Base-by-base conservation (phyloP, 1,284 basidiomycete species). In the Xanthoconium separans region DNA sequence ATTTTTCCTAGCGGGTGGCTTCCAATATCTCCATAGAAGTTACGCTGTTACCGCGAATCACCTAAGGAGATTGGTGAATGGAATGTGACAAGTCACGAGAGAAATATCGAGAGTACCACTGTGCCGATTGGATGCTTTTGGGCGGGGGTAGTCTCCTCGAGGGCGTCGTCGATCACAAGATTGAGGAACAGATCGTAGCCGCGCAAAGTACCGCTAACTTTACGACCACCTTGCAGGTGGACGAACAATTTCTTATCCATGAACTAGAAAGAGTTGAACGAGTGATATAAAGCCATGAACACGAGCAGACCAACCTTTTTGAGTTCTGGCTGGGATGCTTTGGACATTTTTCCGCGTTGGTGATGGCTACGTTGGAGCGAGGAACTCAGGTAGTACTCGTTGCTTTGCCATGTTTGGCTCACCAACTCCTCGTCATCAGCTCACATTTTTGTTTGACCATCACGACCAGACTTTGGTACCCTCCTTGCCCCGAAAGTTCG, bases 151-250 rank as follows among this genome's bases (percentile, higher is more conserved):
- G 89, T 85, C 77, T 98, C 95, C 75, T 99, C 97, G 65, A 89
- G 75, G 15, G 93, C 92, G 66, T 98, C 93, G 71, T 99, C 96
- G 69, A 99, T 85, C 57, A 99, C 96, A 41, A 99, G 82, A 73
- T 99, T 99, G 71, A 99, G 78, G 79, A 99, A 99, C 65, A 99
- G 89, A 79, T 99, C 97, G 74, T 96, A 99, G 37, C 97, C 97
- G 58, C 97, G 87, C 53, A 99, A 77, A n/a, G 87, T 88, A 54
- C 96, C 97, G 73, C 92, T 93, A 65, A 99, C 90, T 80, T 93
- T 94, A 65, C 97, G 89, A 54, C 94, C 94, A 51, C 95, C 97
- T 71, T 99, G 96, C 8, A 99, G 80, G 77, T 98, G 88, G 67
- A 99, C 81, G 73, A 94, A 95, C 63, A 98, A 78, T 64, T 90